Evolutionary conservation across 768 basidiomycete species (phyloP).

Genomic region (Tylopilus felleus): DNA sequence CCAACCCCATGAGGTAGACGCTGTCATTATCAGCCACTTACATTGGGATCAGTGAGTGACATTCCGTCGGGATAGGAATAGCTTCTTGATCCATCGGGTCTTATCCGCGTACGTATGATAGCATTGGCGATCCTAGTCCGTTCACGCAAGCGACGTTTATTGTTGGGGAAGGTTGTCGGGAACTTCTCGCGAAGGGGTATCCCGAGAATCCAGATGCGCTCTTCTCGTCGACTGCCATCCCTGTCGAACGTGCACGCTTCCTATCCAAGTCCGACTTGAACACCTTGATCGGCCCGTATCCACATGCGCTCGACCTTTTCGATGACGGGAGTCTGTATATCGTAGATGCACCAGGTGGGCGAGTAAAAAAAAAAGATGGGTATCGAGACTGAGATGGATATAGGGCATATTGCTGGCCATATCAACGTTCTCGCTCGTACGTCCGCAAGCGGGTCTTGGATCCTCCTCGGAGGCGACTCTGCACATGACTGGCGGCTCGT

Average conservation of each 20-base stretch:
- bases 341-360: slow-evolving; percentile 45
- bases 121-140: slow-evolving; percentile 40
- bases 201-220: not conserved
- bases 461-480: slow-evolving; percentile 53
- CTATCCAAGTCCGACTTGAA: not conserved
- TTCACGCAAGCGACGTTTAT: slow-evolving; percentile 47
- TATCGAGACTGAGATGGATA: no score
- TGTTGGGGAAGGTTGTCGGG: slow-evolving; percentile 35
- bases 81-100: not conserved
- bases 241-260: no score
- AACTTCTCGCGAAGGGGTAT: not conserved
- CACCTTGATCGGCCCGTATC: slow-evolving; percentile 47
- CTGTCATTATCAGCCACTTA: slow-evolving; percentile 31
- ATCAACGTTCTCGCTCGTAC: slow-evolving; percentile 53
- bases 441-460: slow-evolving; percentile 51
- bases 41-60: slow-evolving; percentile 43
- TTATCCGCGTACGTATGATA: not conserved
- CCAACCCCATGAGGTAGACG: not conserved
- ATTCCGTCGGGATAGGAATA: not conserved
- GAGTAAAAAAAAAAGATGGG: no score
- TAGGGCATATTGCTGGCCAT: slow-evolving; percentile 37
- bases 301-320: slow-evolving; percentile 48
- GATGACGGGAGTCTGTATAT: slow-evolving; percentile 58
- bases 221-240: no score
- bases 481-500: slow-evolving; percentile 56